Evolutionary conservation across 2,329 filamentous ascomycete genomes (phyloP).

Genomic region (Colletotrichum neosansevieriae): DNA sequence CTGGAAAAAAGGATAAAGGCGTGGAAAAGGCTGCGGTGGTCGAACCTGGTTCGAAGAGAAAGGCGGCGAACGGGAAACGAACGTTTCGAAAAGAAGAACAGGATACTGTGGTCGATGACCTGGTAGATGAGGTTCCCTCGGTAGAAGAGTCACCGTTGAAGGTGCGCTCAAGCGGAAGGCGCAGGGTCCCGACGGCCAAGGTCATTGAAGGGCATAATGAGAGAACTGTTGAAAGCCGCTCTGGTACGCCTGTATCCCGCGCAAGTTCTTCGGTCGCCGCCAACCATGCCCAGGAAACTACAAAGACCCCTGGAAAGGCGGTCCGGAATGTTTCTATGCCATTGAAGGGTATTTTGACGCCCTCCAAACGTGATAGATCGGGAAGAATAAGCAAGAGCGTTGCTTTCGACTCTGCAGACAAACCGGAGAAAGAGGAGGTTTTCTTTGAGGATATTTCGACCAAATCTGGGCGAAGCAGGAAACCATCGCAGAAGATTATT

Average conservation of each 20-base stretch:
- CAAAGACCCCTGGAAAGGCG: not conserved
- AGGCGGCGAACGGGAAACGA: not conserved
- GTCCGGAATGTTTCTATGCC: slow-evolving; percentile 33
- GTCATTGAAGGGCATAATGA: slow-evolving; percentile 36
- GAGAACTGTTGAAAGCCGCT: slow-evolving; percentile 18
- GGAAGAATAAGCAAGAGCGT: slow-evolving; percentile 64
- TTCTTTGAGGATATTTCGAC: slow-evolving; percentile 66
- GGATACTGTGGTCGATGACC: not conserved
- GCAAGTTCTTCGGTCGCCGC: slow-evolving; percentile 3
- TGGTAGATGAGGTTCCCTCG: slow-evolving; percentile 7
- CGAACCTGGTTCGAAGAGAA: not conserved
- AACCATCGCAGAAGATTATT: slow-evolving; percentile 41
- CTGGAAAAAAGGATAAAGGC: slow-evolving; percentile 30
- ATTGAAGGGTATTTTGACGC: slow-evolving; percentile 69
- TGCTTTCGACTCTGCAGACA: slow-evolving; percentile 57
- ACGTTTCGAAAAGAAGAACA: not conserved
- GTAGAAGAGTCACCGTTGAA: slow-evolving; percentile 31
- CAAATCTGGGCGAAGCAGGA: slow-evolving; percentile 46
- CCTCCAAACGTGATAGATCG: slow-evolving; percentile 57
- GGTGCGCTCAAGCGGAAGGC: slow-evolving; percentile 37
- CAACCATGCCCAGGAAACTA: slow-evolving; percentile 40
- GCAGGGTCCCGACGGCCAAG: slow-evolving; percentile 36
- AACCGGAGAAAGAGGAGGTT: slow-evolving; percentile 53
- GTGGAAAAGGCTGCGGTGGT: slow-evolving; percentile 13
- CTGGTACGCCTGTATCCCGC: slow-evolving; percentile 19